Base-by-base conservation (phyloP, 2,329 filamentous ascomycete species). In the Arthrobotrys sphaeroides region DNA sequence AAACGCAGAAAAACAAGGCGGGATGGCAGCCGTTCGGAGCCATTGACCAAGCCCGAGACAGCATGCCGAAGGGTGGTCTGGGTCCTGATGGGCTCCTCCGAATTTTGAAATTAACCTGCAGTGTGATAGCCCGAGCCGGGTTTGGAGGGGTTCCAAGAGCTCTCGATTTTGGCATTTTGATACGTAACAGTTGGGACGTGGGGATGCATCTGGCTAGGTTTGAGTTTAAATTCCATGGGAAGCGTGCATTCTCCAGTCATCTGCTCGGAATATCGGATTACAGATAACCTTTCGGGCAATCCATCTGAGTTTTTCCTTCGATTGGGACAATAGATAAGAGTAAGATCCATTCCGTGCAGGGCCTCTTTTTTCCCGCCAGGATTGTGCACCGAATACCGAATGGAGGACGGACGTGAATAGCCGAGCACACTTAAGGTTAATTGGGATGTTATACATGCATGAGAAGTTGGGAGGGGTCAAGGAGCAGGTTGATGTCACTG, bases 401-500 rank as follows among this genome's bases (percentile, higher is more conserved):
- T 55, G 51, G 49, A 36, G 59, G 26, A n/a, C 28, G 51, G 57
- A 69, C 51, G 53, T 68, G 65, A 69, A 69, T 69, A 69, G 53
- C 65, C 65, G 65, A 60, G 36, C 28, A 16, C 22, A 51, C 18
- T 38, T 38, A 26, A 42, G 24, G 53, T 57, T 67, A 67, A 45
- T 67, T 57, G 62, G 62, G 36, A 55, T 55, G 51, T 55, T 55
- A 55, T 55, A 55, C 51, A 38, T 49, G 33, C 42, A 64, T 20
- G 40, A 53, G 42, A 59, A 20, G 64, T 38, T 57, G 43, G 49
- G 49, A 55, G 42, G 64, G 64, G 45, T 75, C 6, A n/a, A 47
- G 40, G 49, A 59, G 67, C 51, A 65, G 57, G 57, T 68, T 69
- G 72, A 75, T 69, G 64, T 74, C 70, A 74, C 70, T 33, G 62